Evolutionary conservation across 805 yeast genomes (phyloP), one percentile per base, ranked within the genome.

Genomic region (Kodamaea nitidulidarum): DNA sequence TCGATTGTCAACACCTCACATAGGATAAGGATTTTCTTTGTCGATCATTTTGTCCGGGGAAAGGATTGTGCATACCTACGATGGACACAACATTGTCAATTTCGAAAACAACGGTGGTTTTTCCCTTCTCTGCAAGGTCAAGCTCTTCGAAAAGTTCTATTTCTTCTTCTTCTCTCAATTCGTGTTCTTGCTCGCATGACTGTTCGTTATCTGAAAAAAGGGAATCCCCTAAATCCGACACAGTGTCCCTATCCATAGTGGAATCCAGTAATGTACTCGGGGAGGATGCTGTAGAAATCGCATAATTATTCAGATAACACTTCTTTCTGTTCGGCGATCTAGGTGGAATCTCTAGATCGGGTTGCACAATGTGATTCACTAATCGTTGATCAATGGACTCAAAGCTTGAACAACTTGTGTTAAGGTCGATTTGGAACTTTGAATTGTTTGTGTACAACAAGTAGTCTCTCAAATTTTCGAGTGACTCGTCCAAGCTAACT

Each of bases 11-110:
- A 20, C 42, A 39, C 27, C 34, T 28, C n/a, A 43, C 37, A 16
- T 30, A 43, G 20, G 46, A 43, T 20, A 43, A 35, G 16, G 46
- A 37, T 22, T 43, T 43, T 9, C 35, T 35, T 24, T 36, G 32
- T 26, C 46, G 36, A 7, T 21, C 30, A 7, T 26, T 27, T 32
- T 14, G 15, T 4, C 32, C 20, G 16, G 42, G 47, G 15, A 38
- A 22, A 7, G 37, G 30, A 30, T 12, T 15, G 32, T 46, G 47
- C 15, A 35, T 18, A 10, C 49, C 52, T 18, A 48, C 45, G 2
- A 56, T 47, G 11, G 55, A 47, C n/a, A 59, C 50, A 11, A 57
- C 53, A 14, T 47, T 50, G 31, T 58, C 59, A n/a, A 59, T 51
- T 18, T 45, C 34, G 38, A 48, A 56, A 11, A 58, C 44, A 36